Conservation (phyloP, 2,329 filamentous ascomycete species). For the Thelonectria rubi region DNA sequence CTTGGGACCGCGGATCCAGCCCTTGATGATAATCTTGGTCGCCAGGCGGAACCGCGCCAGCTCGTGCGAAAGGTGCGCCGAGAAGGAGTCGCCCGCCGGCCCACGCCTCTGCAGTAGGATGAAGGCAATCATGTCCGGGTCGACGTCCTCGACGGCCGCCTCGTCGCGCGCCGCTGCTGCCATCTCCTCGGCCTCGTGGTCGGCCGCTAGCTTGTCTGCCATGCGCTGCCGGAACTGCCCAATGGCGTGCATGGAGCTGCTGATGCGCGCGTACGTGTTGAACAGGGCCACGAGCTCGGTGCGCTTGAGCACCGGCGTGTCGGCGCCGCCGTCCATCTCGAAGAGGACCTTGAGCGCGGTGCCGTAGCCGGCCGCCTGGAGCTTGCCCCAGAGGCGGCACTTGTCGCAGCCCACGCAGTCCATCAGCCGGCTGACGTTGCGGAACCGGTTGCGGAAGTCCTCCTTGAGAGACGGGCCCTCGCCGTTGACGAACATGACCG, state of each 20-base stretch:
- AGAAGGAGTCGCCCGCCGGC: constrained; percentile 47
- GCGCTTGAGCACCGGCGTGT: constrained; percentile 77
- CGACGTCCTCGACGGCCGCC: constrained; percentile 49
- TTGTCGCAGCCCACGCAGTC: constrained; percentile 99
- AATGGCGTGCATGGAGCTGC: constrained; percentile 79
- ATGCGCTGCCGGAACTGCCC: constrained; percentile 73
- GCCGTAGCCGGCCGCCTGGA: constrained; percentile 94
- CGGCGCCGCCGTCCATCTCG: constrained; percentile 80
- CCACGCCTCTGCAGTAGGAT: constrained; percentile 46
- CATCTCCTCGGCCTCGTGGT: constrained; percentile 47
- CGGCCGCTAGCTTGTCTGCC: constrained; percentile 45
- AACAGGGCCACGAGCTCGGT: constrained; percentile 94
- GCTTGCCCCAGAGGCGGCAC: constrained; percentile 96
- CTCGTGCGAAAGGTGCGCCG: constrained; percentile 72
- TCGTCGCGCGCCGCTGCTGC: constrained; percentile 44
- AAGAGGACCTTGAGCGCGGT: constrained; percentile 96
- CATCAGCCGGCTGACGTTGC: constrained; percentile 96
- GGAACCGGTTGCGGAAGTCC: constrained; percentile 96
- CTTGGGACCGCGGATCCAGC: constrained; percentile 75
- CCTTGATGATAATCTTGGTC: constrained; percentile 70
- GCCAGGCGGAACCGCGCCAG: constrained; percentile 68
- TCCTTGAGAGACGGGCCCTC: constrained; percentile 85
- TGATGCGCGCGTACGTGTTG: constrained; percentile 91
- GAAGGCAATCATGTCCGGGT: constrained; percentile 52
- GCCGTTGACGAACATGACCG: constrained; percentile 88